phyloP scores from a whole-genome alignment of 2,329 filamentous ascomycete species.

The Pyricularia sp. region DNA sequence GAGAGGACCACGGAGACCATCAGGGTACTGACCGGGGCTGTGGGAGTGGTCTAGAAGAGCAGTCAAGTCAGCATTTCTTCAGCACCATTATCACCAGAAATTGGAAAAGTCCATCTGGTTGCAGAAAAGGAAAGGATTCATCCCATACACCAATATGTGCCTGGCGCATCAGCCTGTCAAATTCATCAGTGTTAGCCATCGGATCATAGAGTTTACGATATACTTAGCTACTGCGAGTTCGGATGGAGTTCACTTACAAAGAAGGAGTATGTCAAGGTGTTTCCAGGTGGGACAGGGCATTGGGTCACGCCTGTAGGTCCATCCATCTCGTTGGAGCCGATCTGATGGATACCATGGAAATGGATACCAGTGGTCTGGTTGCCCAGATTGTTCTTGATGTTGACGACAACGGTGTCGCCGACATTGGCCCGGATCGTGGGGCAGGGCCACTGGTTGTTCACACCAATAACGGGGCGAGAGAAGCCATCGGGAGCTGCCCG shows the following conservation, averaged over 20 bases:
- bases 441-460: constrained; percentile 54
- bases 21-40: constrained; percentile 54
- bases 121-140: neutral
- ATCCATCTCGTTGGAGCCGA: constrained; percentile 46
- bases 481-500: constrained; percentile 26
- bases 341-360: constrained; percentile 52
- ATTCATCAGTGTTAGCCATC: neutral
- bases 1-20: constrained; percentile 54
- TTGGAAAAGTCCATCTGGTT: neutral
- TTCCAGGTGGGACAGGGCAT: constrained; percentile 41
- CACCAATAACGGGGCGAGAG: constrained; percentile 31
- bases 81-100: constrained; percentile 8
- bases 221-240: neutral
- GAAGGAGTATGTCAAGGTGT: constrained; percentile 44
- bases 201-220: neutral
- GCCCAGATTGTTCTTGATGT: constrained; percentile 38
- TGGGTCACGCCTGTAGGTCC: constrained; percentile 46
- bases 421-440: constrained; percentile 42
- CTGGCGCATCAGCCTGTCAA: constrained; percentile 26
- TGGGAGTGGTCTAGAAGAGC: constrained; percentile 47
- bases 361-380: constrained; percentile 42
- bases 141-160: constrained; percentile 36
- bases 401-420: constrained; percentile 40
- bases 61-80: constrained; percentile 6
- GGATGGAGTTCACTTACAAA: constrained; percentile 22